Percentiles rank a stretch among this genome's conserved stretches.
Conservation (phyloP, 2,329 filamentous ascomycete genomes). For the Plenodomus tracheiphilus region DNA sequence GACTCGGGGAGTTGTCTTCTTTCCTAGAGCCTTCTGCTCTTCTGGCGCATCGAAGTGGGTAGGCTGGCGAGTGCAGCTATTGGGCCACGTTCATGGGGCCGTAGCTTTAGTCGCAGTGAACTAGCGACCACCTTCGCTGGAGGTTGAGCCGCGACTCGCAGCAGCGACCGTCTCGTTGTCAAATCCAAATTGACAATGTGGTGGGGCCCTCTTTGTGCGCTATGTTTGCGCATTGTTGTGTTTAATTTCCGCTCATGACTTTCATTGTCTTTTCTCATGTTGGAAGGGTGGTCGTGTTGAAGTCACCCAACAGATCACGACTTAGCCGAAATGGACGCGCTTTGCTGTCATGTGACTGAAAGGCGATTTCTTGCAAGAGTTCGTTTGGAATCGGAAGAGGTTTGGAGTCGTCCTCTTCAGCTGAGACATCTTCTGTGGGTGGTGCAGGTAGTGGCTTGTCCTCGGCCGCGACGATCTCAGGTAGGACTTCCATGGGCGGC, state of each 20-base stretch:
- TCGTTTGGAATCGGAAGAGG: neutral
- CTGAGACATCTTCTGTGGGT: neutral
- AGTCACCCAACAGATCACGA: constrained; percentile 1
- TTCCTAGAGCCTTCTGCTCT: neutral
- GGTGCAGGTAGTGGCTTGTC: neutral
- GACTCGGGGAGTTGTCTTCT: neutral
- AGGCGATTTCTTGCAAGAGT: constrained; percentile 1
- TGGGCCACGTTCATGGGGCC: neutral
- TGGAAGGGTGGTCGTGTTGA: neutral
- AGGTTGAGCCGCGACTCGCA: no score
- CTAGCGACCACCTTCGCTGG: neutral
- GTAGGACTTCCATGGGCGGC: neutral
- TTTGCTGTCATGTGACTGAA: neutral
- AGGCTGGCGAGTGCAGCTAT: neutral
- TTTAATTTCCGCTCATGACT: neutral
- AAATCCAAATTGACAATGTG: no score
- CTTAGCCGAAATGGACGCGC: constrained; percentile 3
- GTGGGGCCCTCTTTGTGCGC: no score
- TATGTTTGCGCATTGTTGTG: neutral
- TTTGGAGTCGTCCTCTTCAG: neutral
- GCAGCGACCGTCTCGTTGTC: neutral
- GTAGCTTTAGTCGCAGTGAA: neutral
- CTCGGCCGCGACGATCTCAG: neutral
- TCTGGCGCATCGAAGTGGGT: neutral
- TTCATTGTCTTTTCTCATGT: neutral